These are phyloP conservation scores for Saccharomycopsis babjevae DNA, from an alignment of 805 yeast genomes.

Conservation along the genomic window DNA sequence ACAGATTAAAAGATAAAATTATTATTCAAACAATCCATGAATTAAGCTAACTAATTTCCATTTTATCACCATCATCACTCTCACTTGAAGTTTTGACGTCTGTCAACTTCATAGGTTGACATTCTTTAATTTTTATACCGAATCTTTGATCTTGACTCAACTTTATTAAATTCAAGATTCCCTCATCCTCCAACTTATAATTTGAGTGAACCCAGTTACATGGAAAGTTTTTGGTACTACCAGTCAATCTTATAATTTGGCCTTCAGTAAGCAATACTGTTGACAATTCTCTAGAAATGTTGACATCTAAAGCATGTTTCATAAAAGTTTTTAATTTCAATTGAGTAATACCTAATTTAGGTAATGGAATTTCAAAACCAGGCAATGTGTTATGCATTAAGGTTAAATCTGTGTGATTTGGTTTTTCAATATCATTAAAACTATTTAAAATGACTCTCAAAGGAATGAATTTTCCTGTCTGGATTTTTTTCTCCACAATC, in stretches of 20 bases:
- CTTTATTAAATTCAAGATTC: conserved; percentile 45
- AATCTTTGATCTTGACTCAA: conserved; percentile 58
- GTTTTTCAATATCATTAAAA: conserved; percentile 32
- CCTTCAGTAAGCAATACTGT: conserved; percentile 56
- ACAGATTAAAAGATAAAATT: background rate
- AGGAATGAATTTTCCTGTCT: conserved; percentile 64
- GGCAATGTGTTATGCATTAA: conserved; percentile 34
- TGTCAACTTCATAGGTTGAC: conserved; percentile 37
- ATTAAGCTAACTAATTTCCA: background rate
- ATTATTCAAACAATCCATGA: background rate
- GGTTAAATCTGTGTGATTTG: conserved; percentile 39
- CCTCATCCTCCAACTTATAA: conserved; percentile 47
- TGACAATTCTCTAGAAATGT: conserved; percentile 68
- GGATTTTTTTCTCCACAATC: conserved; percentile 63
- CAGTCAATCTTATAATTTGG: conserved; percentile 70
- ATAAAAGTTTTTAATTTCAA: conserved; percentile 54
- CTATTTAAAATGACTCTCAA: conserved; percentile 51
- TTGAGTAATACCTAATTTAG: conserved; percentile 62
- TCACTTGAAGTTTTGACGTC: background rate
- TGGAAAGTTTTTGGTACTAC: conserved; percentile 56
- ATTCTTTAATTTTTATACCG: conserved; percentile 56
- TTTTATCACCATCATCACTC: background rate
- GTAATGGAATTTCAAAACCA: conserved; percentile 68
- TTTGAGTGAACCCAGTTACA: conserved; percentile 88
- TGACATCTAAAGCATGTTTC: conserved; percentile 38